Evolutionary conservation across 257 asterid species (phyloP), one percentile per base, ranked within the genome.

Genomic region (Solanum neorickii): DNA sequence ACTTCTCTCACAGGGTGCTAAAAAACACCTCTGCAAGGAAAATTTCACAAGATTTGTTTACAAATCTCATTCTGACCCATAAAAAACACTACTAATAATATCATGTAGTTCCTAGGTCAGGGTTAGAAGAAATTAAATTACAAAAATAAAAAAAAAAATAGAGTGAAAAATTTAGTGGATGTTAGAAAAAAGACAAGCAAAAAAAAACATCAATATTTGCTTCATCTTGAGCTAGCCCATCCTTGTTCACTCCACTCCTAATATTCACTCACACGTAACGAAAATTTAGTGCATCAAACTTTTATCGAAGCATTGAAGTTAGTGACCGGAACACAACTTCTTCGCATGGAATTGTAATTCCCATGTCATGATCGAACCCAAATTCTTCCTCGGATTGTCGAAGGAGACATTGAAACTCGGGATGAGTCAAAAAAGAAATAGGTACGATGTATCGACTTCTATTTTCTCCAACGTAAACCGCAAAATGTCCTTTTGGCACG

Each of bases 401-500:
- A 39, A 92, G 93, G 2, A 92, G 92, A 52, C 91, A 80, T 41
- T 91, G 93, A 69, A 92, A 92, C 74, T 92, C 88, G 0, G 94
- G 93, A 56, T 92, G 94, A 60, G 89, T 86, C 72, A 92, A 86
- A 33, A 91, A 91, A 3, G 94, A 91, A 16, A 92, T 91, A 25
- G 93, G 94, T 13, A 92, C 91, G 14, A 92, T 86, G 86, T 92
- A 89, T 88, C 93, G 86, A 77, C 77, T 91, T 72, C 94, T 73
- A 35, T 92, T 91, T 31, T 92, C 90, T 1, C 94, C 94, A 0
- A 92, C 94, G 47, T 92, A 92, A 6, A 92, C 94, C n/a, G 90
- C 91, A 35, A 92, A 92, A 82, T 92, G 94, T 0, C 93, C 94
- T 84, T 92, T 92, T 7, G 94, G 94, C 3, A 92, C 94, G 88